These are phyloP conservation scores for Lasiodiplodia theobromae DNA, from an alignment of 2,329 filamentous ascomycete species.

Conservation along the genomic window DNA sequence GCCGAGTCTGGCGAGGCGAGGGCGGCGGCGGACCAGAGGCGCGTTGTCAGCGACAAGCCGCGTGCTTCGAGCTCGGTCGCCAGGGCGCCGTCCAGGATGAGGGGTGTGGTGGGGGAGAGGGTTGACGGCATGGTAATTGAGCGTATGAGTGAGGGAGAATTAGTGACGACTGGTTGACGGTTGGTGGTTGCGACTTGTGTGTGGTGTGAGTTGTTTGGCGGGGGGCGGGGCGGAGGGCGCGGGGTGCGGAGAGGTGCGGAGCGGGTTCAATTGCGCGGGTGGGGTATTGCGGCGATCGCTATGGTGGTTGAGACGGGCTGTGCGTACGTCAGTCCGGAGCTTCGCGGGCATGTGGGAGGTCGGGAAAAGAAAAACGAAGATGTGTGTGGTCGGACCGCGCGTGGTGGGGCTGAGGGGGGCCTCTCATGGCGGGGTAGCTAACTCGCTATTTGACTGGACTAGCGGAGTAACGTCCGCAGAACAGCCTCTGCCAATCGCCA, in stretches of 20 bases:
- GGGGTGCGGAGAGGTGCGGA: not conserved
- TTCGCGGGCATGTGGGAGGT: not conserved
- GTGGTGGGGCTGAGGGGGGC: not conserved
- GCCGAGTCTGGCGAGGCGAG: slow-evolving; percentile 48
- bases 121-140: slow-evolving; percentile 1
- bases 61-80: slow-evolving; percentile 55
- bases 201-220: not conserved
- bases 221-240: not conserved
- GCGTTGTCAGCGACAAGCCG: slow-evolving; percentile 52
- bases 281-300: not conserved
- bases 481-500: not conserved
- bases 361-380: not conserved
- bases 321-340: not conserved
- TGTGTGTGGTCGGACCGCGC: not conserved
- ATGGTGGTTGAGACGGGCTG: not conserved
- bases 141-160: no score
- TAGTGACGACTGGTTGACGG: not conserved
- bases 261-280: not conserved
- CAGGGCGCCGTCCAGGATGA: slow-evolving; percentile 56
- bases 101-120: not conserved
- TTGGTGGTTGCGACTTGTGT: not conserved
- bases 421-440: not conserved
- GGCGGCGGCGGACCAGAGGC: slow-evolving; percentile 55
- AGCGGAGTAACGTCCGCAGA: not conserved
- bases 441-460: not conserved